phyloP scores from a whole-genome alignment of 164 flowering plant genomes.

The Kingdonia uniflora region DNA sequence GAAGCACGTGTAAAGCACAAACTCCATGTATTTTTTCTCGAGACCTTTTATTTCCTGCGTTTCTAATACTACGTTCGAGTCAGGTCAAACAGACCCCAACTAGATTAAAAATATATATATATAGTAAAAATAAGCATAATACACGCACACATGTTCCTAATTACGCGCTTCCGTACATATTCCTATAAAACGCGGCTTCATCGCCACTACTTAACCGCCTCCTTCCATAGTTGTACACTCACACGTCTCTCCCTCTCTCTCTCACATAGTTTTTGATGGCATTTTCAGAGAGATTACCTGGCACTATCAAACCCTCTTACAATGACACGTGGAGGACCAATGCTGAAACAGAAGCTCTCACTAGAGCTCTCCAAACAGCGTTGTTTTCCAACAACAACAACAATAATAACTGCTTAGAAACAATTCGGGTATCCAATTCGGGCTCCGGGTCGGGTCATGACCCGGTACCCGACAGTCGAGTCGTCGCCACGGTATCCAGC shows the following conservation, averaged over 20 bases:
- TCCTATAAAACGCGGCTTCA: slow-evolving; percentile 2
- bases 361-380: slow-evolving; percentile 18
- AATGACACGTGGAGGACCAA: slow-evolving; percentile 43
- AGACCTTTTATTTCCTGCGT: no score
- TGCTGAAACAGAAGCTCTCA: slow-evolving; percentile 50
- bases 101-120: no score
- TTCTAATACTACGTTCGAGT: no score
- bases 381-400: no score
- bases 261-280: slow-evolving; percentile 24
- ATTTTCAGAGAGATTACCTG: slow-evolving; percentile 37
- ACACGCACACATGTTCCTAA: no score
- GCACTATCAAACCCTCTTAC: slow-evolving; percentile 37
- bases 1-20: no score
- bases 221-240: not conserved
- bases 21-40: no score
- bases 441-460: slow-evolving; percentile 32
- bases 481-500: no score
- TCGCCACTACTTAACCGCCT: not conserved
- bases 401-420: no score
- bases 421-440: slow-evolving; percentile 6
- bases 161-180: not conserved
- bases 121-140: no score
- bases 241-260: not conserved
- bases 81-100: no score
- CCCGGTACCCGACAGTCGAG: slow-evolving; percentile 71